Conservation (phyloP, 2,329 filamentous ascomycete genomes). For the Emergomyces pasteurianus region DNA sequence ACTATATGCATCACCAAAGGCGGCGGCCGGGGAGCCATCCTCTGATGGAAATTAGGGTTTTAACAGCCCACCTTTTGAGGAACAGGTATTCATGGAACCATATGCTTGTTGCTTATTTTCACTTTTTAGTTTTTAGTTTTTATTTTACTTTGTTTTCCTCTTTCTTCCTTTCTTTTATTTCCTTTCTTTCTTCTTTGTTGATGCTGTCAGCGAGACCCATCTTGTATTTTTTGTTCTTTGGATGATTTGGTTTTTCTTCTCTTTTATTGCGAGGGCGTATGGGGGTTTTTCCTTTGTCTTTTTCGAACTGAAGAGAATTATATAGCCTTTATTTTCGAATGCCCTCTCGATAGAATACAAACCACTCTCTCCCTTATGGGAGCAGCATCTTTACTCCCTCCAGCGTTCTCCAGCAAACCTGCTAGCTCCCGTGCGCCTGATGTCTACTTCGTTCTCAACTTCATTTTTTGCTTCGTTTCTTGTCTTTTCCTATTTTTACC, state of each 20-base stretch:
- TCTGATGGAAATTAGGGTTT: not conserved
- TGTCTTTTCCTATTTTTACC: not conserved
- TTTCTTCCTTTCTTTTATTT: too few species aligned
- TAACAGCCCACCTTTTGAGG: not conserved
- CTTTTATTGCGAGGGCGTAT: not conserved
- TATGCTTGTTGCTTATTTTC: not conserved
- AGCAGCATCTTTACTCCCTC: not conserved
- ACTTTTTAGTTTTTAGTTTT: not conserved
- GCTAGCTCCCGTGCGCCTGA: not conserved
- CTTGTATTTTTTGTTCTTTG: not conserved
- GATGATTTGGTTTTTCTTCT: not conserved
- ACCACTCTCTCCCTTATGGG: not conserved
- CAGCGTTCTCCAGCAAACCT: not conserved
- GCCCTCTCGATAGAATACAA: not conserved
- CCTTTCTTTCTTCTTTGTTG: too few species aligned
- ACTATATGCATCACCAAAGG: conserved; percentile 49
- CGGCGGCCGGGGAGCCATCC: not conserved
- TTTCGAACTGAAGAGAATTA: not conserved
- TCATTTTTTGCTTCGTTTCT: not conserved
- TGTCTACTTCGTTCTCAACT: not conserved
- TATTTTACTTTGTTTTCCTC: not conserved
- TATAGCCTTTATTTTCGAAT: not conserved
- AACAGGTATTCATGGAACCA: not conserved
- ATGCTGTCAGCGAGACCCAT: not conserved
- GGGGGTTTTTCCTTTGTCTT: not conserved